These are phyloP conservation scores for Seiridium cupressi DNA, from an alignment of 2,329 filamentous ascomycete genomes.

Conservation along the genomic window DNA sequence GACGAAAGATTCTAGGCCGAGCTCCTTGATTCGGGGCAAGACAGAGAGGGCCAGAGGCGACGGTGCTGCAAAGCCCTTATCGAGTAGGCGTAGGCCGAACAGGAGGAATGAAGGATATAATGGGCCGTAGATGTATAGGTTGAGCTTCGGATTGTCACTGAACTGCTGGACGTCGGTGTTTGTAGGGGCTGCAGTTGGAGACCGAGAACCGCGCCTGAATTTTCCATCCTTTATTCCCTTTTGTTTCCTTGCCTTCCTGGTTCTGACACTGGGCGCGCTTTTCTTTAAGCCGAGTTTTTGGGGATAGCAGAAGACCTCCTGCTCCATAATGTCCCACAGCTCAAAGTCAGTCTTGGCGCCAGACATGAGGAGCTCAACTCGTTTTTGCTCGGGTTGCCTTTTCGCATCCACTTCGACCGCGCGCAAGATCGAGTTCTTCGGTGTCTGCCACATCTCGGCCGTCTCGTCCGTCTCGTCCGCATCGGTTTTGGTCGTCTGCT, in stretches of 20 bases:
- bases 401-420: constrained; percentile 35
- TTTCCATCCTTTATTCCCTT: not conserved
- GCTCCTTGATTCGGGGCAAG: constrained; percentile 64
- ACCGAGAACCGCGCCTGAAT: no score
- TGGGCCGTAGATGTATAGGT: constrained; percentile 58
- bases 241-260: not conserved
- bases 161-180: not conserved
- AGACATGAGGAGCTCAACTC: constrained; percentile 54
- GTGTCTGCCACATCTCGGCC: constrained; percentile 18
- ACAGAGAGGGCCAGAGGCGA: constrained; percentile 61
- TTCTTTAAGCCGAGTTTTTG: constrained; percentile 50
- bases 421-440: constrained; percentile 18
- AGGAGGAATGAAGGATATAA: constrained; percentile 64
- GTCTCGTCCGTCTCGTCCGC: not conserved
- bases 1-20: constrained; percentile 69
- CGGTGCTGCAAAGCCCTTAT: constrained; percentile 52
- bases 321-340: constrained; percentile 66
- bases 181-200: no score
- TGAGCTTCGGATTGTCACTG: constrained; percentile 25
- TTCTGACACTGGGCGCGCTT: not conserved
- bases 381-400: constrained; percentile 43
- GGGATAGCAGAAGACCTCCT: constrained; percentile 64
- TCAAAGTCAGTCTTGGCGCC: constrained; percentile 58
- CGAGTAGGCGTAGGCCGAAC: constrained; percentile 54
- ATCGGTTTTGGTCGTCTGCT: not conserved